phyloP scores from a whole-genome alignment of 768 basidiomycete species.

The Boletellus sp. region DNA sequence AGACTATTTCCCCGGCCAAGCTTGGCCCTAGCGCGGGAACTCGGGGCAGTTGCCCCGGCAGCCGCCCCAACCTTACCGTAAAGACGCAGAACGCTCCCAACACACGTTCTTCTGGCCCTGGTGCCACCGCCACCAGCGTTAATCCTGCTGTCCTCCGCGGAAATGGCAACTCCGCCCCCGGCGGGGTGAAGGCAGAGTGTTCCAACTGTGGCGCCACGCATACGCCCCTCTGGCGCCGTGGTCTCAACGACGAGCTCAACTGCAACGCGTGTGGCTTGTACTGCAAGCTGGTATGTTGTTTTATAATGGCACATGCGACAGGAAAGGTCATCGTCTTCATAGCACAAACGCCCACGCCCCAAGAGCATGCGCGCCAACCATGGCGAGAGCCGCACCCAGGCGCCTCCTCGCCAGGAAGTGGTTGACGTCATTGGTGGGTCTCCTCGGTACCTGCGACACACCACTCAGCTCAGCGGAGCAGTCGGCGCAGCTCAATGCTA shows the following conservation, averaged over 20 bases:
- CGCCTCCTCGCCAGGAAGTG: constrained; percentile 61
- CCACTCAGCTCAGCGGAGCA: constrained; percentile 27
- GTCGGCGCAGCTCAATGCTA: constrained; percentile 70
- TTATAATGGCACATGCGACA: background rate
- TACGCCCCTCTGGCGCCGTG: constrained; percentile 83
- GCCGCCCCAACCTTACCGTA: constrained; percentile 59
- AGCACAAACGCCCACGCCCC: constrained; percentile 87
- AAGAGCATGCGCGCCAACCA: constrained; percentile 82
- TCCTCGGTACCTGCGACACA: constrained; percentile 28
- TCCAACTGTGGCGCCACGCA: constrained; percentile 87
- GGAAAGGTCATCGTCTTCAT: background rate
- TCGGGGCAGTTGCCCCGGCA: constrained; percentile 41
- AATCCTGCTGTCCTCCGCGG: constrained; percentile 40
- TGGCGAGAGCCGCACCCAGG: constrained; percentile 66
- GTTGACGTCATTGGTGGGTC: constrained; percentile 70
- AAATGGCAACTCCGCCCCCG: constrained; percentile 41
- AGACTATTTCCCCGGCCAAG: constrained; percentile 57
- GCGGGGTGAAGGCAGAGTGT: constrained; percentile 75
- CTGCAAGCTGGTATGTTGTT: constrained; percentile 67
- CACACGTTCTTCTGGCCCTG: constrained; percentile 55
- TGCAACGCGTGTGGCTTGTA: constrained; percentile 88
- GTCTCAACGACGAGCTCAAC: constrained; percentile 83
- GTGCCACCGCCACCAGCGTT: constrained; percentile 61
- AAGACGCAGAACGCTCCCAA: constrained; percentile 46
- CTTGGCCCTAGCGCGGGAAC: constrained; percentile 52